Base-by-base conservation (phyloP, 768 basidiomycete species). In the Fomitopsis pulvina region DNA sequence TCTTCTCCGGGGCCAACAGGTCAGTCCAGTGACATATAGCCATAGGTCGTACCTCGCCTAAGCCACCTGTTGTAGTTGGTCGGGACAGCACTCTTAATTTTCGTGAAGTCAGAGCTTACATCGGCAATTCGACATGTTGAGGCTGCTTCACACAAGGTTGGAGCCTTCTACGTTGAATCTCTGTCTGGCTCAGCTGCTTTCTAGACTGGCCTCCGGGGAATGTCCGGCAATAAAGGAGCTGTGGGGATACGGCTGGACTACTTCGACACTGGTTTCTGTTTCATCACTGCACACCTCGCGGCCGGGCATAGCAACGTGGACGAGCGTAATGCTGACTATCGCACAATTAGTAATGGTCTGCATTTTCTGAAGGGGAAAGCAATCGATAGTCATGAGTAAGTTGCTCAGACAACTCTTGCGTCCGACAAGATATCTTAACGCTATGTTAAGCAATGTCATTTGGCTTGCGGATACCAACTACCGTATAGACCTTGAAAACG, bases 401-500 rank as follows among this genome's bases (percentile, higher is more conserved):
- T 68, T 45, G 22, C 20, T 28, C 10, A n/a, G 0, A 34, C 26
- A 16, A 38, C 50, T 4, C 29, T 38, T 32, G 16, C 41, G 27
- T 46, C 54, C 27, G 9, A n/a, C 27, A 21, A 49, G 45, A 47
- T 25, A 28, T 22, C 28, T 18, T 14, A 20, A 28, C 5, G 45
- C 48, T n/a, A 1, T 41, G 21, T 14, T 11, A 58, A 98, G 95
- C 49, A 88, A 93, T 63, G 75, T 97, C 28, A 75, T 98, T 39
- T 98, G 94, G 92, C 73, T 92, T 8, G 94, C 87, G 9, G 96
- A 99, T 66, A 87, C 88, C 43, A 99, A 99, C 63, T 99, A 98
- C 63, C 87, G 96, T 20, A 84, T 98, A 51, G 80, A 90, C 52
- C 71, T 96, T 45, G 79, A 92, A 41, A 93, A 96, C 64, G 81